Conservation (phyloP, 176 grass and related monocot genomes). For the Chrysopogon serrulatus region DNA sequence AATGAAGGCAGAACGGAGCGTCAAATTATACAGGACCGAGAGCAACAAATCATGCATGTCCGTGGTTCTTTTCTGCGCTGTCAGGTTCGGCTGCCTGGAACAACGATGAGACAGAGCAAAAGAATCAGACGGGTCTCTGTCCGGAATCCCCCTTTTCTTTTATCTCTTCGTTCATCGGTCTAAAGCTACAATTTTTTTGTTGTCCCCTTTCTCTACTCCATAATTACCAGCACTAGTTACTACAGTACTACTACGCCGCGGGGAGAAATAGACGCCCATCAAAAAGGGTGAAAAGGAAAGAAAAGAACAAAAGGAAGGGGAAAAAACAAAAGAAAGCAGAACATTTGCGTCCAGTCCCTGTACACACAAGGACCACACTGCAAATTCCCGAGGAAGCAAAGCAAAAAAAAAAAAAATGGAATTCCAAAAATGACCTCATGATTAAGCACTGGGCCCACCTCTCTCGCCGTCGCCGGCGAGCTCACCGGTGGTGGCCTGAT, state of each 20-base stretch:
- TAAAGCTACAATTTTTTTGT: conserved; percentile 30
- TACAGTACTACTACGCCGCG: conserved; percentile 1
- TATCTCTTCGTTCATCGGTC: not conserved
- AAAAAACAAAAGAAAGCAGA: not conserved
- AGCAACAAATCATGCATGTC: not conserved
- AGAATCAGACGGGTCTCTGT: not conserved
- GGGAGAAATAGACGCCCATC: conserved; percentile 15
- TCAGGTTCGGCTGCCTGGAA: not conserved
- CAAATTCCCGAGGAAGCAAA: conserved; percentile 19
- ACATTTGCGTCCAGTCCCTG: conserved; percentile 20
- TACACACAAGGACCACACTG: not conserved
- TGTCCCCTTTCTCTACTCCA: not conserved
- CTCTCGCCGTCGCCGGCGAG: conserved; percentile 39
- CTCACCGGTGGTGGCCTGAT: conserved; percentile 44
- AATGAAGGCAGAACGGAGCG: not conserved
- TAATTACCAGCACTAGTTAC: conserved; percentile 26
- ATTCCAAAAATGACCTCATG: conserved; percentile 14
- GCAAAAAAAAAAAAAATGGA: not conserved
- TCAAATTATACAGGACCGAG: not conserved
- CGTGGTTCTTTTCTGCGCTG: not conserved
- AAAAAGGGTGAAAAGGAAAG: conserved; percentile 15
- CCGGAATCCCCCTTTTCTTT: not conserved
- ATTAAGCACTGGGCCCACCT: conserved; percentile 17
- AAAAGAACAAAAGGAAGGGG: not conserved
- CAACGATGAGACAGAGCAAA: not conserved